Evolutionary conservation across 441 rosid species (phyloP).

Genomic region (Gossypium laxum): DNA sequence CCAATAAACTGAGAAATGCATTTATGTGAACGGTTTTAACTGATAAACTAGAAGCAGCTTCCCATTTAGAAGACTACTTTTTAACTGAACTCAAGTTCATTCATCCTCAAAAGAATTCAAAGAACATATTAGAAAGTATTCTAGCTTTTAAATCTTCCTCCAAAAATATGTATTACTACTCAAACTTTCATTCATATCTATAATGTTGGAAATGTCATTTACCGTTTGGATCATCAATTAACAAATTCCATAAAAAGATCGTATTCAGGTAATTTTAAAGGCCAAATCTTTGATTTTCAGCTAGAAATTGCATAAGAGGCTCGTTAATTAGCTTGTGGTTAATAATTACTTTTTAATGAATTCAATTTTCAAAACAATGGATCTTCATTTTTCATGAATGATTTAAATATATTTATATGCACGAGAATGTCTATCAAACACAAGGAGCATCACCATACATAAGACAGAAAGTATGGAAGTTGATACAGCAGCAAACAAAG

Average conservation of each 20-base stretch:
- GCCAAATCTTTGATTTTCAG: neutral
- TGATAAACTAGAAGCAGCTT: neutral
- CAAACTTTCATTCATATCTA: neutral
- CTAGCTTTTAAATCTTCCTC: neutral
- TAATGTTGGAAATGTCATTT: neutral
- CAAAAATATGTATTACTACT: neutral
- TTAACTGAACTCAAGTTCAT: neutral
- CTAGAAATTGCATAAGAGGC: neutral
- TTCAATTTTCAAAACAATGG: neutral
- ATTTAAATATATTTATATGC: neutral
- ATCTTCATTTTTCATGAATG: neutral
- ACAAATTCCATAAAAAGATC: neutral
- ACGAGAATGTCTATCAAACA: neutral
- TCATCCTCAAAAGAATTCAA: constrained; percentile 5
- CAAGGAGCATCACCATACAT: neutral
- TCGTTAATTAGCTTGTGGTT: neutral
- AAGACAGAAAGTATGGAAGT: neutral
- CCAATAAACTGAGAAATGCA: neutral
- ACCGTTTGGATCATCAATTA: neutral
- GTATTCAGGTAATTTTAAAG: neutral
- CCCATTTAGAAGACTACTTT: neutral
- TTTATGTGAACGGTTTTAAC: neutral
- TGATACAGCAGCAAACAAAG: neutral
- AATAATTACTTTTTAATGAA: neutral
- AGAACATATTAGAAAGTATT: neutral